A percentile compares a stretch with the other conserved stretches of the same genome.
Evolutionary conservation across 2,329 filamentous ascomycete genomes (phyloP).

Genomic region (Alternaria rosae): DNA sequence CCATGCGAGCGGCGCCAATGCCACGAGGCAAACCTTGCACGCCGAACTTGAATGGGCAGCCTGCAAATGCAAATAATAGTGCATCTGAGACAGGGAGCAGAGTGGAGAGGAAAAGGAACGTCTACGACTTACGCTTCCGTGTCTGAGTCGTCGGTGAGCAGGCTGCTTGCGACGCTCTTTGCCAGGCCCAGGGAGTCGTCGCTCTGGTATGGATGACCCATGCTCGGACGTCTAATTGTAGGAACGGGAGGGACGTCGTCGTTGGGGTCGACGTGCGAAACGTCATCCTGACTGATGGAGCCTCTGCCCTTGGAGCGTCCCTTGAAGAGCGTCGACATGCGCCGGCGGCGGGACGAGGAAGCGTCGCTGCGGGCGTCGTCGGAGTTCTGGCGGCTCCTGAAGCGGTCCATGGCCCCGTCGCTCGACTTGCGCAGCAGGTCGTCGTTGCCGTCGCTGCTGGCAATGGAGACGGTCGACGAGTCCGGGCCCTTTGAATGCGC

Average conservation of each 20-base stretch:
- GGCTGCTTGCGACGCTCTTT: slow-evolving; percentile 57
- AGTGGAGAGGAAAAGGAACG: slow-evolving; percentile 5
- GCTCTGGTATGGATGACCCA: slow-evolving; percentile 38
- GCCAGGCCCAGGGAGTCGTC: slow-evolving; percentile 53
- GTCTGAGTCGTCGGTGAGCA: slow-evolving; percentile 61
- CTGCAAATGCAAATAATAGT: slow-evolving; percentile 13
- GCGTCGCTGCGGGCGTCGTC: slow-evolving; percentile 52
- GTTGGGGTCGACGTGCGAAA: slow-evolving; percentile 27
- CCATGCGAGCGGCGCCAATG: slow-evolving; percentile 26
- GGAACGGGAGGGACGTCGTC: slow-evolving; percentile 35
- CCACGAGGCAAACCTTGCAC: slow-evolving; percentile 12
- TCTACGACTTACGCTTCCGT: slow-evolving; percentile 55
- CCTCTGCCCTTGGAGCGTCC: slow-evolving; percentile 52
- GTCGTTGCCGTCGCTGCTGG: slow-evolving; percentile 43
- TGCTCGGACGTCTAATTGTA: slow-evolving; percentile 21
- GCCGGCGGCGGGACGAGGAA: slow-evolving; percentile 50
- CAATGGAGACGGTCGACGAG: slow-evolving; percentile 41
- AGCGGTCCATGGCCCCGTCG: slow-evolving; percentile 52
- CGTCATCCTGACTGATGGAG: slow-evolving; percentile 40
- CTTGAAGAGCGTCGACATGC: slow-evolving; percentile 62
- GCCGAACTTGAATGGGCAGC: not conserved
- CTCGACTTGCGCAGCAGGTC: slow-evolving; percentile 36
- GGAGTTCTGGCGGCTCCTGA: slow-evolving; percentile 49
- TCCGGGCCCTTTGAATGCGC: slow-evolving; percentile 35
- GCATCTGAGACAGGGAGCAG: slow-evolving; percentile 15